phyloP scores from a whole-genome alignment of 2,329 filamentous ascomycete species.

The Huntiella decipiens region DNA sequence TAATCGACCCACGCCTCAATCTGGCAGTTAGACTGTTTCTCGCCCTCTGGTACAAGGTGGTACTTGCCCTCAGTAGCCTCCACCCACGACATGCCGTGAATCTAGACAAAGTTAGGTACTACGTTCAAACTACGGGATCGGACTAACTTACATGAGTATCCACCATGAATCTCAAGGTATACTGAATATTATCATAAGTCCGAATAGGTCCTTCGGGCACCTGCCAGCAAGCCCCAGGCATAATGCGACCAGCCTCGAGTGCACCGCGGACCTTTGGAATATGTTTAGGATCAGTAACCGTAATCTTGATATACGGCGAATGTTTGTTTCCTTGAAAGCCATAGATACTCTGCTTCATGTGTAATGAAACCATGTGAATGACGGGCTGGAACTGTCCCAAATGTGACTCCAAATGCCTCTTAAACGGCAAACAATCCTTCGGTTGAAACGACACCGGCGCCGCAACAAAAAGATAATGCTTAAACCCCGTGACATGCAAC shows the following conservation, averaged over 20 bases:
- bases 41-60: conserved; percentile 42
- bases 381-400: conserved; percentile 53
- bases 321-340: conserved; percentile 87
- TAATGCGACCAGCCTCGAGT: conserved; percentile 59
- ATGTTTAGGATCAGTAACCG: conserved; percentile 71
- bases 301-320: conserved; percentile 84
- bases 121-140: no score
- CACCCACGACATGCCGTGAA: conserved; percentile 95
- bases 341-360: conserved; percentile 77
- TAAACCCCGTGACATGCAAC: conserved; percentile 86
- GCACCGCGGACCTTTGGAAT: conserved; percentile 57
- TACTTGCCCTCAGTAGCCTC: conserved; percentile 62
- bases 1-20: conserved; percentile 83
- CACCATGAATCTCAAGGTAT: conserved; percentile 92
- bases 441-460: conserved; percentile 67
- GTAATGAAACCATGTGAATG: conserved; percentile 65
- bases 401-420: conserved; percentile 60
- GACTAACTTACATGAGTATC: conserved; percentile 54
- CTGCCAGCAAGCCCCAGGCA: conserved; percentile 85
- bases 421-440: conserved; percentile 61
- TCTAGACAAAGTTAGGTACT: conserved; percentile 24
- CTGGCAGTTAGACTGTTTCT: conserved; percentile 80
- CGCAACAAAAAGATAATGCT: conserved; percentile 87
- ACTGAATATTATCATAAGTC: conserved; percentile 93
- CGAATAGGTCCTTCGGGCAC: conserved; percentile 47